Base-by-base conservation (phyloP, 2,329 filamentous ascomycete species). In the Ceratocystis ficicola region DNA sequence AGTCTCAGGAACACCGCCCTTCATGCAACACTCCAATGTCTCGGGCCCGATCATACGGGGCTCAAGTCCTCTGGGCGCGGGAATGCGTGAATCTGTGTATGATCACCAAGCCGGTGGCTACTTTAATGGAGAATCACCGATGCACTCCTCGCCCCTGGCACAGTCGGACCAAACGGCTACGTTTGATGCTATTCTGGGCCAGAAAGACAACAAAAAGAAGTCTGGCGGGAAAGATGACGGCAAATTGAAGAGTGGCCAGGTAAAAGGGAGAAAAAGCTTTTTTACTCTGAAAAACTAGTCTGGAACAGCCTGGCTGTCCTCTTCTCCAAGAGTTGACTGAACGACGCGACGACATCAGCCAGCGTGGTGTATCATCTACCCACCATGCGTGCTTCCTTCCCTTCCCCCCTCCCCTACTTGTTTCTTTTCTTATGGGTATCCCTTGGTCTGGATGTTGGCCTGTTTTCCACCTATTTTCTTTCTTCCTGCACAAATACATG, bases 111-210 rank as follows among this genome's bases (percentile, higher is more conserved):
- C 63, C 36, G n/a, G 65, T 63, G 63, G 63, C n/a, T 64, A 64
- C 48, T 30, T 64, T 8, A 57, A 28, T 50, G 41, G 36, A 7
- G 63, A 64, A 67, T 70, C 59, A 55, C 66, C 46, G 50, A 69
- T 63, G 52, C 65, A 70, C 1, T 69, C 70, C 25, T 68, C 70
- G 4, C 48, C 52, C 68, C 71, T 7, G 69, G 69, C 1, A 72
- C 69, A 25, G 71, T 74, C 10, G 74, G 76, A 64, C 5, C 63
- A 59, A 30, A 67, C 66, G 2, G 73, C 75, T 32, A 81, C 79
- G 0, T 81, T 81, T 70, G 79, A 81, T 68, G 79, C 81, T 62
- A 81, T 81, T 44, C 71, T 81, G 28, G 75, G 75, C 7, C 32
- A 36, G 32, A 72, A 32, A 72, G 36, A 68, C 70, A n/a, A 10